Evolutionary conservation across 2,329 filamentous ascomycete species (phyloP).

Genomic region (Exserohilum rostratum): DNA sequence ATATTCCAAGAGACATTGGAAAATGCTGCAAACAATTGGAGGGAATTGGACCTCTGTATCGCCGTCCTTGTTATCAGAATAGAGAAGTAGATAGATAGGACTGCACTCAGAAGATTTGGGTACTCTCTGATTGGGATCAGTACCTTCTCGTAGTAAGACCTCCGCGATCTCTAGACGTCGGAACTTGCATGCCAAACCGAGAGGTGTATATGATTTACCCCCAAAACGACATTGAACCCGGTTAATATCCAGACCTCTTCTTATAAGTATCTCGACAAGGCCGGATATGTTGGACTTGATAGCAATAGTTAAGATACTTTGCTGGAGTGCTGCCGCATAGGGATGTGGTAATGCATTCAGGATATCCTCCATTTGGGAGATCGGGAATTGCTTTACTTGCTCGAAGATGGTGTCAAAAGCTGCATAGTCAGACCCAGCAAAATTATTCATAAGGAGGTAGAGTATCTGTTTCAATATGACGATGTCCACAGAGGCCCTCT

Average conservation of each 20-base stretch:
- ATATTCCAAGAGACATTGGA: not conserved
- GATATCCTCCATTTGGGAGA: slow-evolving; percentile 6
- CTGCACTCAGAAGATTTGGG: no score
- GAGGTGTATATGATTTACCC: not conserved
- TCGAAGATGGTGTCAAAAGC: slow-evolving; percentile 11
- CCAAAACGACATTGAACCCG: not conserved
- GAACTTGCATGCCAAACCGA: slow-evolving; percentile 1
- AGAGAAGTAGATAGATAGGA: not conserved
- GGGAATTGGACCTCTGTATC: not conserved
- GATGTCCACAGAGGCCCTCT: not conserved
- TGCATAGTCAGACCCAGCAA: slow-evolving; percentile 2
- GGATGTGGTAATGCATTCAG: slow-evolving; percentile 7
- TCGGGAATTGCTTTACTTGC: slow-evolving; percentile 7
- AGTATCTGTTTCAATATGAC: slow-evolving; percentile 13
- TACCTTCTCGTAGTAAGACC: not conserved
- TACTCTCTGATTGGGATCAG: not conserved
- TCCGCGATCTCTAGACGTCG: not conserved
- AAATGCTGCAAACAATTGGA: not conserved
- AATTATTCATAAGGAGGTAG: slow-evolving; percentile 16
- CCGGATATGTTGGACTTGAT: slow-evolving; percentile 8
- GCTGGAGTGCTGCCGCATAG: slow-evolving; percentile 6
- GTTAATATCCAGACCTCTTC: not conserved
- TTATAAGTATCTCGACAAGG: not conserved
- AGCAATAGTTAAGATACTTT: slow-evolving; percentile 15
- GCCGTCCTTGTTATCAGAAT: not conserved